phyloP scores from a whole-genome alignment of 1,284 basidiomycete species.

The Phaffia rhodozyma region DNA sequence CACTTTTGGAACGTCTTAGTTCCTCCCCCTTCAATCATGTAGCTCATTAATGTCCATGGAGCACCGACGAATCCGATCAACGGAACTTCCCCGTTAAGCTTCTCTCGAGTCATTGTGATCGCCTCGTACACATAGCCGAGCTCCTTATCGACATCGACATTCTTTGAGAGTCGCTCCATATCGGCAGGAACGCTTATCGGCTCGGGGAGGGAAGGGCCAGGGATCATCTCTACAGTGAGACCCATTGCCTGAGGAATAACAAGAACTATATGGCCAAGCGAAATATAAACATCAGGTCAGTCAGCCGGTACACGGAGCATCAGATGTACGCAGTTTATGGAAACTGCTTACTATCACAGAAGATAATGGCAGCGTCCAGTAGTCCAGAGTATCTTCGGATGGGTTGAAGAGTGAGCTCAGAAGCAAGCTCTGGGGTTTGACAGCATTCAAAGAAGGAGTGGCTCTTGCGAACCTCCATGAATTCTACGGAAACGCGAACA shows the following conservation, averaged over 20 bases:
- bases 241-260: slow-evolving; percentile 93
- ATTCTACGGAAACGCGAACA: slow-evolving; percentile 45
- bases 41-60: slow-evolving; percentile 91
- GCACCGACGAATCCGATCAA: slow-evolving; percentile 91
- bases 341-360: slow-evolving; percentile 54
- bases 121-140: slow-evolving; percentile 85
- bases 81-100: slow-evolving; percentile 71
- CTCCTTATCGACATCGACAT: slow-evolving; percentile 66
- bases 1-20: slow-evolving; percentile 76
- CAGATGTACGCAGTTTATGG: no score
- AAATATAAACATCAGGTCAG: not conserved
- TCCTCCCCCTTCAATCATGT: slow-evolving; percentile 92
- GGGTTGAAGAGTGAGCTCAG: slow-evolving; percentile 79
- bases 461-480: slow-evolving; percentile 63
- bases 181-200: slow-evolving; percentile 69
- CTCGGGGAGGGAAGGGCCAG: slow-evolving; percentile 72
- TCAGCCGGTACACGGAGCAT: no score
- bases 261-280: slow-evolving; percentile 42
- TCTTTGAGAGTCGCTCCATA: slow-evolving; percentile 46
- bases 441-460: slow-evolving; percentile 93
- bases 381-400: slow-evolving; percentile 71
- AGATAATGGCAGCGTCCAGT: slow-evolving; percentile 89
- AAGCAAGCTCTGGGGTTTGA: slow-evolving; percentile 70
- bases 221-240: slow-evolving; percentile 86
- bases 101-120: slow-evolving; percentile 65